These are phyloP conservation scores for Russula brevipes DNA, from an alignment of 768 basidiomycete genomes.

Conservation along the genomic window DNA sequence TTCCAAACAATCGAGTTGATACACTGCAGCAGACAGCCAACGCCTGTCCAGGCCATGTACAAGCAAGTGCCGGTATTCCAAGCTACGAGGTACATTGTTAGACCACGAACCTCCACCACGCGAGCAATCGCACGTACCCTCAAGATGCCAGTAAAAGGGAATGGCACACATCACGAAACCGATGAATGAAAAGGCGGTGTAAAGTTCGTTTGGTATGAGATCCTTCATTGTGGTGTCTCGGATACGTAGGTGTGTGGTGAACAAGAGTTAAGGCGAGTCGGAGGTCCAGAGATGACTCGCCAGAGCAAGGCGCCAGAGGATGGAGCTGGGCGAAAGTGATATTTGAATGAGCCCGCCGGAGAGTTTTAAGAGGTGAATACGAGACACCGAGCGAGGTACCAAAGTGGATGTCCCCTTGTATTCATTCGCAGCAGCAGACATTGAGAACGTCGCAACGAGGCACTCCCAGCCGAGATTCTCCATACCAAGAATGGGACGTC, in stretches of 20 bases:
- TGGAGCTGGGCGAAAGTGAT: not conserved
- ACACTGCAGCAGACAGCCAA: constrained; percentile 52
- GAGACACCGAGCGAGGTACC: not conserved
- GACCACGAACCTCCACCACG: too few species aligned
- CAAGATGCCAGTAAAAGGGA: constrained; percentile 53
- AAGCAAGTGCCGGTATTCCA: constrained; percentile 71
- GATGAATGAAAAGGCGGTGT: constrained; percentile 40
- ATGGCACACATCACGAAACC: constrained; percentile 45
- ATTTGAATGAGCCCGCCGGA: not conserved
- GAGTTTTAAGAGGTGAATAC: constrained; percentile 10
- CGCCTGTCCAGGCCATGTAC: constrained; percentile 63
- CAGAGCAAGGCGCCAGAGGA: not conserved
- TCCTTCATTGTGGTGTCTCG: not conserved
- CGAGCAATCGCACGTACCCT: constrained; percentile 31
- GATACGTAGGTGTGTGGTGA: not conserved
- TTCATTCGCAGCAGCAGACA: not conserved
- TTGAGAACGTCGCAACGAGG: not conserved
- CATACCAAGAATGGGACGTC: not conserved
- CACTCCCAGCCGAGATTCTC: not conserved
- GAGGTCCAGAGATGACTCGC: not conserved
- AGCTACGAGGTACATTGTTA: constrained; percentile 31
- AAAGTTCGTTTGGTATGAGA: constrained; percentile 23
- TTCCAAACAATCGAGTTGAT: constrained; percentile 74
- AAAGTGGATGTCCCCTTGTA: constrained; percentile 24
- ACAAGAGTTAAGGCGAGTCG: not conserved